Evolutionary conservation across 148 eudicot genomes (phyloP).

Genomic region (Chenopodium berlandieri): DNA sequence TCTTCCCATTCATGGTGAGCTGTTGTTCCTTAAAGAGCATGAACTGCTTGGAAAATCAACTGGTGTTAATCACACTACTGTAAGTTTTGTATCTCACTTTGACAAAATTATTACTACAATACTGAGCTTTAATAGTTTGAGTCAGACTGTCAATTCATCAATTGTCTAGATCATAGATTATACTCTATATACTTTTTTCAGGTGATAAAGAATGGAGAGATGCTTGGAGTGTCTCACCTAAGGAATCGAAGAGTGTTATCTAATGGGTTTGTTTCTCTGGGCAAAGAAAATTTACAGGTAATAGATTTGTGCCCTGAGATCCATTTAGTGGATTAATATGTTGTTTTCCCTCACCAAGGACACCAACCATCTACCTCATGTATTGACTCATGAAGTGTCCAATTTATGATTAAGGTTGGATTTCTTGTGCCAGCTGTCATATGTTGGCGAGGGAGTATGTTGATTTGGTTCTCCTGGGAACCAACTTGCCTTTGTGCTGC

Average conservation of each 20-base stretch:
- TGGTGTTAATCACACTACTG: slow-evolving; percentile 85
- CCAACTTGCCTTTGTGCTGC: not conserved
- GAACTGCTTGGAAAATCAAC: slow-evolving; percentile 92
- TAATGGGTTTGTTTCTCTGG: slow-evolving; percentile 80
- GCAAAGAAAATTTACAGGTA: slow-evolving; percentile 95
- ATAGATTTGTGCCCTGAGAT: not conserved
- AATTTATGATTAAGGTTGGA: not conserved
- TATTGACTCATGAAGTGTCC: not conserved
- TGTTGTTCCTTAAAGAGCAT: slow-evolving; percentile 92
- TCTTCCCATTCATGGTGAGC: slow-evolving; percentile 95
- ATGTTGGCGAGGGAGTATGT: not conserved
- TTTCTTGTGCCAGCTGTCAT: not conserved
- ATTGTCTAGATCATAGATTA: not conserved
- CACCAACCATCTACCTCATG: not conserved
- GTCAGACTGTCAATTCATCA: not conserved
- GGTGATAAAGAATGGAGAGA: slow-evolving; percentile 99
- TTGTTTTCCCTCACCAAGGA: not conserved
- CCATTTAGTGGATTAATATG: not conserved
- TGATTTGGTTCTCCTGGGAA: not conserved
- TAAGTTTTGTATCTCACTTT: slow-evolving; percentile 41
- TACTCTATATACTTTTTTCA: slow-evolving; percentile 15
- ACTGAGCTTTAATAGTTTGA: not conserved
- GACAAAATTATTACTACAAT: not conserved
- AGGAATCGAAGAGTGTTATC: slow-evolving; percentile 87
- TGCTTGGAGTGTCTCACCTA: slow-evolving; percentile 97